Evolutionary conservation across 2,329 filamentous ascomycete genomes (phyloP).

Genomic region (Paraconiothyrium sp.): DNA sequence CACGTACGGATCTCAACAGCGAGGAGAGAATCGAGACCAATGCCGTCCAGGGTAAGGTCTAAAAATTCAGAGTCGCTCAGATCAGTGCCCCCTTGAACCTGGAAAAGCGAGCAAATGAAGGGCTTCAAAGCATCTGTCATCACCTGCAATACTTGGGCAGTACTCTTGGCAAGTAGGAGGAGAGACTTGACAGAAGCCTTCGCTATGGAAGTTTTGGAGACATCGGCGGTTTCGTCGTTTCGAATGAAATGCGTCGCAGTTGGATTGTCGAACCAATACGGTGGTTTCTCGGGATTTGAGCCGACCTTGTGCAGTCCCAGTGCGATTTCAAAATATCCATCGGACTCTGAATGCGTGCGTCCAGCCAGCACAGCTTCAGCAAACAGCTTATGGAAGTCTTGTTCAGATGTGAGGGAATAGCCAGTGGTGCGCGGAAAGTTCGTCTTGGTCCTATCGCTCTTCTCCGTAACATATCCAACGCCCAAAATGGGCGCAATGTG

Average conservation of each 20-base stretch:
- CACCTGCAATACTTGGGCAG: constrained; percentile 13
- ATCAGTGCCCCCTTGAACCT: constrained; percentile 23
- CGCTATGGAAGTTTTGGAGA: neutral
- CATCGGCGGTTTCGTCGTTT: neutral
- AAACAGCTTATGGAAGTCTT: constrained; percentile 28
- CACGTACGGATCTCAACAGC: constrained; percentile 57
- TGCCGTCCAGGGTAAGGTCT: constrained; percentile 52
- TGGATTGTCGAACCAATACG: constrained; percentile 10
- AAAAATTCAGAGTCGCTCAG: constrained; percentile 34
- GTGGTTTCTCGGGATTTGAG: neutral
- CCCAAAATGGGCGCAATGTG: neutral
- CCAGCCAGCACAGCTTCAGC: constrained; percentile 24
- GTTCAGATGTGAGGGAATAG: constrained; percentile 21
- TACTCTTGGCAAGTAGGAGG: neutral
- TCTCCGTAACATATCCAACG: neutral
- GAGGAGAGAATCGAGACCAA: constrained; percentile 51
- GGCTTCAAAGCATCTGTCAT: constrained; percentile 17
- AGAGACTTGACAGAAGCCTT: constrained; percentile 20
- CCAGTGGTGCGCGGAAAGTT: constrained; percentile 15
- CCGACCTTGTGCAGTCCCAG: constrained; percentile 11
- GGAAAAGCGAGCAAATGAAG: neutral
- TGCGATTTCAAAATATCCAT: neutral
- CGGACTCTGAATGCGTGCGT: neutral
- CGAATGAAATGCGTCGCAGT: constrained; percentile 14
- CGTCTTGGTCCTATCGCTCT: neutral